phyloP scores from a whole-genome alignment of 2,329 filamentous ascomycete species.

The Nemania abortiva region DNA sequence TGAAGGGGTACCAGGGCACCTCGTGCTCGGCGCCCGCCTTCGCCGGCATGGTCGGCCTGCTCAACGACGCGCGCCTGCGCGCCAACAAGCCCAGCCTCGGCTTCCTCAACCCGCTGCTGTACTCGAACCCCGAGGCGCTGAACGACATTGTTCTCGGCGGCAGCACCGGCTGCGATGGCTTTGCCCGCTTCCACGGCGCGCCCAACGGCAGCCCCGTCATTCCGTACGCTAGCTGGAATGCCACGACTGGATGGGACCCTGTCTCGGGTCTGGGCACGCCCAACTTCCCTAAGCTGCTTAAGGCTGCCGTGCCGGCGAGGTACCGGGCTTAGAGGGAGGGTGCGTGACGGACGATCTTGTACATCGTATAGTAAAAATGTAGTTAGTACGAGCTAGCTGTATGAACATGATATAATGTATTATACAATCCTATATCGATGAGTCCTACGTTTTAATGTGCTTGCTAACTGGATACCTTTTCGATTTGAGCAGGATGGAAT shows the following conservation, averaged over 20 bases:
- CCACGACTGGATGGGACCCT: constrained; percentile 52
- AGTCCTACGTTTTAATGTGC: background rate
- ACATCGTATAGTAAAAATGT: constrained; percentile 1
- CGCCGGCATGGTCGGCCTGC: constrained; percentile 65
- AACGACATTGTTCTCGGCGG: constrained; percentile 52
- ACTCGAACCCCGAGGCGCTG: constrained; percentile 48
- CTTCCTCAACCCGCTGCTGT: constrained; percentile 64
- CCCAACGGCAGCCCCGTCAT: constrained; percentile 44
- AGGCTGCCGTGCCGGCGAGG: constrained; percentile 34
- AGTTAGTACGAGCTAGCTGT: constrained; percentile 17
- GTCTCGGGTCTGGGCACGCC: constrained; percentile 53
- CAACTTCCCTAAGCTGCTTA: constrained; percentile 41
- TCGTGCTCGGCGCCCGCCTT: constrained; percentile 66
- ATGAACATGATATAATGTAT: constrained; percentile 18
- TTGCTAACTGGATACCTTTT: background rate
- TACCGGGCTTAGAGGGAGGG: constrained; percentile 24
- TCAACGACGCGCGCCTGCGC: constrained; percentile 66
- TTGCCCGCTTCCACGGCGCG: constrained; percentile 41
- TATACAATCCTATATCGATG: background rate
- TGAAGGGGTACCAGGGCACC: constrained; percentile 47
- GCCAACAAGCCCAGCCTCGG: constrained; percentile 59
- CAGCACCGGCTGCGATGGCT: constrained; percentile 45
- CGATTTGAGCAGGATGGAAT: background rate
- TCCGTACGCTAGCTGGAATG: constrained; percentile 42
- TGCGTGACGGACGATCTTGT: background rate